Conservation (phyloP, 225 moss, liverwort and hornwort species). For the Marchantia polymorpha region DNA sequence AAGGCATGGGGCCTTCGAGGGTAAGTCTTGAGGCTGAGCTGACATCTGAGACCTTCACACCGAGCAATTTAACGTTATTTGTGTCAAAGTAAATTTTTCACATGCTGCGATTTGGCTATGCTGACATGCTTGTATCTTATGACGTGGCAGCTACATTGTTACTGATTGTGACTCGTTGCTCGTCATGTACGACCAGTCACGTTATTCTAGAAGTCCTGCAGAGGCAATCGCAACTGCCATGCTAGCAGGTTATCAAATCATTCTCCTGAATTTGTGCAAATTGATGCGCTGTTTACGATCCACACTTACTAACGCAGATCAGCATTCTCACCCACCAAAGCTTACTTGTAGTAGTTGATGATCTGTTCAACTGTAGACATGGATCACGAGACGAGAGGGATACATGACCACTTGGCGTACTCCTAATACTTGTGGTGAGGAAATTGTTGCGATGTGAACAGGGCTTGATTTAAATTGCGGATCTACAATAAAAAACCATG, state of each 20-base stretch:
- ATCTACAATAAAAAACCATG: constrained; percentile 19
- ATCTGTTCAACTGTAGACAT: no score
- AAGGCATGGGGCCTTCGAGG: constrained; percentile 81
- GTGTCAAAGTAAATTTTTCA: neutral
- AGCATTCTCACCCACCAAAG: no score
- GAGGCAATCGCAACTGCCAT: constrained; percentile 61
- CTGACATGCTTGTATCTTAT: neutral
- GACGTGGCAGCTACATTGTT: constrained; percentile 59
- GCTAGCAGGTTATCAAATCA: constrained; percentile 57
- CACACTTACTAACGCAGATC: no score
- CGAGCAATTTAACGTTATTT: no score
- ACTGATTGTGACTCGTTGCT: constrained; percentile 90
- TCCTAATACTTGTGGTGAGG: no score
- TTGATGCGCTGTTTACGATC: no score
- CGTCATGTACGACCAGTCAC: constrained; percentile 52
- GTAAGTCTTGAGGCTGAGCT: constrained; percentile 53
- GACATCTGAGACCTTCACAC: neutral
- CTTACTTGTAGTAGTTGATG: no score
- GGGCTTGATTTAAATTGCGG: constrained; percentile 65
- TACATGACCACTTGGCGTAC: no score
- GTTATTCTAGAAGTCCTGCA: constrained; percentile 53
- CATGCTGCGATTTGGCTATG: neutral
- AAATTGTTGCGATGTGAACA: constrained; percentile 18
- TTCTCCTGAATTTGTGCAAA: no score
- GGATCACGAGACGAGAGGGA: no score